Percentiles rank a stretch among this genome's conserved stretches.
Conservation (phyloP, 352 stramenopile genomes). For the Globisporangium lucens region DNA sequence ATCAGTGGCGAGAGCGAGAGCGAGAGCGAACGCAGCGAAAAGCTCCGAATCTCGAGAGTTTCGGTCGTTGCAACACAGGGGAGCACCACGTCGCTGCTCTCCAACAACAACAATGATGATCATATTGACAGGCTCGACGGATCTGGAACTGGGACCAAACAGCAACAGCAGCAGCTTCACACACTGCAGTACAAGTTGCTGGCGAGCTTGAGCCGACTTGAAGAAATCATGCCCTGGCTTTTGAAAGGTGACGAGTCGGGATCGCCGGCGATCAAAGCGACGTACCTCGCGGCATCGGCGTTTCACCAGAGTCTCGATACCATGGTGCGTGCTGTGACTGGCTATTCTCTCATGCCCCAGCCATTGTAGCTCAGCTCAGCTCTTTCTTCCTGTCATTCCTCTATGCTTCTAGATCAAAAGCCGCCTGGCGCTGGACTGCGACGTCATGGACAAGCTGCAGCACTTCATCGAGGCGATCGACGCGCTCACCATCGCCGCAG, state of each 20-base stretch:
- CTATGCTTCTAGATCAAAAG: conserved; percentile 23
- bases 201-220: conserved; percentile 18
- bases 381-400: neutral
- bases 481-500: conserved; percentile 19
- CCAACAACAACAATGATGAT: neutral
- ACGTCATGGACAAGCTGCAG: conserved; percentile 25
- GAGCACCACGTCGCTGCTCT: neutral
- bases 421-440: conserved; percentile 24
- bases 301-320: conserved; percentile 36
- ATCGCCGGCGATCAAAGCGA: conserved; percentile 30
- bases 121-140: neutral
- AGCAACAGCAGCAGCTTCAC: conserved; percentile 1
- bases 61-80: neutral
- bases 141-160: neutral
- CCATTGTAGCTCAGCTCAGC: neutral
- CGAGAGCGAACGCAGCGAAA: neutral
- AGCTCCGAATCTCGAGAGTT: neutral
- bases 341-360: neutral
- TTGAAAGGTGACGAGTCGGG: neutral
- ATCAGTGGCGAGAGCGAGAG: neutral
- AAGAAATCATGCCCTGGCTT: conserved; percentile 21
- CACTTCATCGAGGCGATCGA: conserved; percentile 37
- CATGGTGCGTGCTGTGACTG: conserved; percentile 23
- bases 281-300: conserved; percentile 33
- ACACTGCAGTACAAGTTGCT: conserved; percentile 8